Evolutionary conservation across 345 rosid species (phyloP), one percentile per base, ranked within the genome.

Genomic region (Crucihimalaya himalaica): DNA sequence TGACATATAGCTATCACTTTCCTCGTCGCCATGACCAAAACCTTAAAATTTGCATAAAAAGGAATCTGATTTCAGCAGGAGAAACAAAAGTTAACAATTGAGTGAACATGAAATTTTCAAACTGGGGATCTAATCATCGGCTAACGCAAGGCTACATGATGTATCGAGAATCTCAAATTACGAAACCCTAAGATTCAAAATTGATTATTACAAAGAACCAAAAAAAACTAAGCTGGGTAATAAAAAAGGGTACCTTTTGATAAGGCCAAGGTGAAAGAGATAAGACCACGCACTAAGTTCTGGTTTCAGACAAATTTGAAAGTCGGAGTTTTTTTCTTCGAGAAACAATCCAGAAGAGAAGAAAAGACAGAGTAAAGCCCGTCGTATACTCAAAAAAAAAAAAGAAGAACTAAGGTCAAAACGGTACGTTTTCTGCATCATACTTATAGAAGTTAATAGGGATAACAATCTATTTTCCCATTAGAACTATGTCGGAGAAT

Each of bases 1-100:
- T 93, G 97, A 75, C 98, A 93, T 76, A 93, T 93, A 18, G 96
- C 98, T 80, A 92, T 92, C 40, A 92, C 72, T 80, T 90, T 92
- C 81, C 84, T 88, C 40, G 83, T 70, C 61, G 87, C 87, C 98
- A 90, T 89, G 51, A 56, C 85, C 66, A 39, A 39, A 19, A 51
- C 62, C 70, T 63, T 72, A 8, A n/a, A 51, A 62, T 50, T 5
- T 37, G 6, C 60, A 14, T 0, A 9, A 6, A 23, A n/a, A 29
- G 6, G 14, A 55, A 68, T 19, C 14, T 40, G 52, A 40, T 54
- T 11, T 68, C 12, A 53, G 27, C 11, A 8, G 11, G 2, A 32
- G 11, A 32, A 32, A 32, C 37, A 8, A 32, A 32, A 32, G 2
- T 8, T 8, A 37, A 37, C 40, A 37, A 37, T 10, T 37, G 14